Percentiles rank a stretch among this genome's conserved stretches.
phyloP scores from a whole-genome alignment of 257 asterid species.

The Jacaranda copaia region DNA sequence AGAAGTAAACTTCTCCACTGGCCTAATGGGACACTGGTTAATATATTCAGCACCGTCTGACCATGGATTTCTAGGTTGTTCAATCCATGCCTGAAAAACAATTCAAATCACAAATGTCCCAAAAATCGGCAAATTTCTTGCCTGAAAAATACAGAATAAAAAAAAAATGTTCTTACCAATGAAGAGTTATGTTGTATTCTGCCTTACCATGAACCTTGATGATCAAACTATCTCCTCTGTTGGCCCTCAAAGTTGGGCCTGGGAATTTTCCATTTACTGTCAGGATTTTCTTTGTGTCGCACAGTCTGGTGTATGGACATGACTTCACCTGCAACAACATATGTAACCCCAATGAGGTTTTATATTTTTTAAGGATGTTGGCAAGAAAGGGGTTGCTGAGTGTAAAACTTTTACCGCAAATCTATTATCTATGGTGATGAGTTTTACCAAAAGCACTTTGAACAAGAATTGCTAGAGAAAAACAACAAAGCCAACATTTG shows the following conservation, averaged over 20 bases:
- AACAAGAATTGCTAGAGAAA: slow-evolving; percentile 33
- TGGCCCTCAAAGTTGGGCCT: slow-evolving; percentile 53
- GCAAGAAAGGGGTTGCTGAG: not conserved
- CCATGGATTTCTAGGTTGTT: slow-evolving; percentile 60
- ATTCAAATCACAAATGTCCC: not conserved
- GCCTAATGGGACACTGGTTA: slow-evolving; percentile 59
- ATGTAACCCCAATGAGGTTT: not conserved
- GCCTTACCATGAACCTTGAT: slow-evolving; percentile 47
- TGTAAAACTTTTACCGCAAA: slow-evolving; percentile 46
- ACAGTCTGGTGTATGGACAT: slow-evolving; percentile 49
- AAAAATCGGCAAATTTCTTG: not conserved
- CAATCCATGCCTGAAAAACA: slow-evolving; percentile 57
- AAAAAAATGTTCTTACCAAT: slow-evolving; percentile 43
- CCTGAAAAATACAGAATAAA: too few species aligned
- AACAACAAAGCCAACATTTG: slow-evolving; percentile 28
- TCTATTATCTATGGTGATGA: slow-evolving; percentile 49
- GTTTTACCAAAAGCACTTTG: slow-evolving; percentile 37
- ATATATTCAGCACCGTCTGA: slow-evolving; percentile 57
- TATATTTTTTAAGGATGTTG: not conserved
- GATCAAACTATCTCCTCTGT: slow-evolving; percentile 51
- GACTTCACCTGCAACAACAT: slow-evolving; percentile 44
- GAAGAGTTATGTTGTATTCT: slow-evolving; percentile 55
- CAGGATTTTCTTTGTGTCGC: slow-evolving; percentile 54
- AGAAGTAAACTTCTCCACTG: slow-evolving; percentile 51
- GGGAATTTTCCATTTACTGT: slow-evolving; percentile 68